Base-by-base conservation (phyloP, 2,329 filamentous ascomycete genomes). In the Arthrobotrys pseudoclavata region DNA sequence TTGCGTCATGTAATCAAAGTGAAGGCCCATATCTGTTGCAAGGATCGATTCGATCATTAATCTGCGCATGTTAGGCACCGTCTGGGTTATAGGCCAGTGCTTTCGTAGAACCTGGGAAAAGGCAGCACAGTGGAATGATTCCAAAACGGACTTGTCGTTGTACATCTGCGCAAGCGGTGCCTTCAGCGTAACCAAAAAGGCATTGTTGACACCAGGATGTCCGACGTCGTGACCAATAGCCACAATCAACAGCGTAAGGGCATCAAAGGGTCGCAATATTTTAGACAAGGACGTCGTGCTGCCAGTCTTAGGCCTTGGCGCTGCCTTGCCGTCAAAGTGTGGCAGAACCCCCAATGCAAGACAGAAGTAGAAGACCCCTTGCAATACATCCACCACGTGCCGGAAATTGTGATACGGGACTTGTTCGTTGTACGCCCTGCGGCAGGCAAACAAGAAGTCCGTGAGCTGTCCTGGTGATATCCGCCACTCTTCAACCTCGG, bases 161-260 rank as follows among this genome's bases (percentile, higher is more conserved):
- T 98, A 99, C 13, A 98, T 87, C 83, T 97, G 94, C 12, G 96
- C 96, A 29, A 99, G 86, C 0, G 96, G 95, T 18, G 96, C 92
- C 83, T 97, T 97, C 34, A 97, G 88, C 34, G 92, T 94, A 18
- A 97, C 90, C 4, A 99, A 86, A 83, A 99, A 99, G 31, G 95
- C 94, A 83, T 99, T 99, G 85, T 98, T 99, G 82, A 99, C 96
- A 69, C 96, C 96, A 0, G 96, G 96, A 83, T 99, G 96, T 22
- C 96, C 96, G 45, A 98, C 96, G 83, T 99, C 96, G 81, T 99
- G 96, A 48, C 96, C 96, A 82, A 99, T 96, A n/a, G 96, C 96
- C 7, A 95, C 95, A 80, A 98, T 91, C 53, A 99, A 87, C 1
- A 99, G 87, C 0, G 94, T 95, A 66, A 99, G 86, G 4, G 92